Evolutionary conservation across 257 asterid species (phyloP).

Genomic region (Solanum pennellii): DNA sequence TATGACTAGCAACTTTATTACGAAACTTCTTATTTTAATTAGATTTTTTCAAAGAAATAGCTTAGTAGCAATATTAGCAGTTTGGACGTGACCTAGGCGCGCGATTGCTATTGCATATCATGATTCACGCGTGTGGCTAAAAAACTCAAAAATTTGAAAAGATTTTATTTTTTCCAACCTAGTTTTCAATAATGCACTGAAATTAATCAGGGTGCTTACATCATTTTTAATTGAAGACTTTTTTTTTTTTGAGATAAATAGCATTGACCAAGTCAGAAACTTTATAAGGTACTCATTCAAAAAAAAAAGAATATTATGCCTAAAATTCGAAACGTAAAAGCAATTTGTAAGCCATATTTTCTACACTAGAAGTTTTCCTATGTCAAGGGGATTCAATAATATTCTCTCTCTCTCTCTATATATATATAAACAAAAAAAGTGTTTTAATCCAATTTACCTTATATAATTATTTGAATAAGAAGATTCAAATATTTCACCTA

Average conservation of each 20-base stretch:
- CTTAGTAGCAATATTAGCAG: neutral
- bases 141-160: too few species aligned
- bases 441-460: neutral
- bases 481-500: neutral
- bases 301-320: neutral
- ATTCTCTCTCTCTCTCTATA: too few species aligned
- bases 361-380: neutral
- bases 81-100: neutral
- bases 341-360: neutral
- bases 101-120: too few species aligned
- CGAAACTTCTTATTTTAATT: slow-evolving; percentile 1
- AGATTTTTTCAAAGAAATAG: slow-evolving; percentile 5
- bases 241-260: neutral
- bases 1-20: neutral
- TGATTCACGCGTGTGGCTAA: too few species aligned
- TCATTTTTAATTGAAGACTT: neutral
- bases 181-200: too few species aligned
- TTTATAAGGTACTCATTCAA: neutral
- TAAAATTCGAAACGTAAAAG: neutral
- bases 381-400: neutral
- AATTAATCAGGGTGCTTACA: too few species aligned
- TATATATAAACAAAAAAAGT: neutral
- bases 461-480: neutral
- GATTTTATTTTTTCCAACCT: too few species aligned
- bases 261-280: neutral